Evolutionary conservation across 495 filamentous ascomycete species (phyloP).

Genomic region (Daldinia childiae): DNA sequence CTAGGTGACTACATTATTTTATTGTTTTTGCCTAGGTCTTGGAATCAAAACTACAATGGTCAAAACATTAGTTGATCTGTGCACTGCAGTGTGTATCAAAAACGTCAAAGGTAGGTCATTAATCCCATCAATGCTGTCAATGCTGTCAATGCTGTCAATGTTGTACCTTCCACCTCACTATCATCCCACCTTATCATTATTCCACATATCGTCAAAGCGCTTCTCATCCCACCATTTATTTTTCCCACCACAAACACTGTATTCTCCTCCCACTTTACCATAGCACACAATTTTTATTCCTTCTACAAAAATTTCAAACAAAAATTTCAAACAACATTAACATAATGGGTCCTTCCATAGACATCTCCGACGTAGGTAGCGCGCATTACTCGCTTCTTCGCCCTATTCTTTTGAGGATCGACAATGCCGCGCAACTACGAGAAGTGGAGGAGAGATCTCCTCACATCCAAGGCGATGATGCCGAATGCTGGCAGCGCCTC

Average conservation of each 20-base stretch:
- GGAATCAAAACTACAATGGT: slow-evolving; percentile 35
- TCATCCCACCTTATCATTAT: not conserved
- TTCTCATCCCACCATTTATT: not conserved
- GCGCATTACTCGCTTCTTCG: slow-evolving; percentile 26
- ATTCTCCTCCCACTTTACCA: too few relatives aligned
- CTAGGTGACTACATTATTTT: not conserved
- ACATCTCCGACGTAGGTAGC: slow-evolving; percentile 39
- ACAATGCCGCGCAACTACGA: slow-evolving; percentile 47
- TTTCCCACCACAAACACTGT: too few relatives aligned
- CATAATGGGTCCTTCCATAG: slow-evolving; percentile 14
- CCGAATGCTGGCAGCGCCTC: slow-evolving; percentile 51
- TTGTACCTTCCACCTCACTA: not conserved
- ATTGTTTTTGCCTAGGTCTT: not conserved
- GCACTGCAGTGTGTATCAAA: slow-evolving; percentile 42
- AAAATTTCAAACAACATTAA: slow-evolving; percentile 29
- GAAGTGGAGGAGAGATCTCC: slow-evolving; percentile 49
- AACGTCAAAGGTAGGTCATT: slow-evolving; percentile 42
- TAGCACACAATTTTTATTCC: not conserved
- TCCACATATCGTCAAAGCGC: not conserved
- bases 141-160: too few relatives aligned
- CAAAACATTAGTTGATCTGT: slow-evolving; percentile 50
- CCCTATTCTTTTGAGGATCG: slow-evolving; percentile 46
- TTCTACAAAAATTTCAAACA: slow-evolving; percentile 2
- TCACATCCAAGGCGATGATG: slow-evolving; percentile 47
- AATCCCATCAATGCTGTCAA: not conserved